Evolutionary conservation across 345 rosid genomes (phyloP).

Genomic region (Lumnitzera littorea): DNA sequence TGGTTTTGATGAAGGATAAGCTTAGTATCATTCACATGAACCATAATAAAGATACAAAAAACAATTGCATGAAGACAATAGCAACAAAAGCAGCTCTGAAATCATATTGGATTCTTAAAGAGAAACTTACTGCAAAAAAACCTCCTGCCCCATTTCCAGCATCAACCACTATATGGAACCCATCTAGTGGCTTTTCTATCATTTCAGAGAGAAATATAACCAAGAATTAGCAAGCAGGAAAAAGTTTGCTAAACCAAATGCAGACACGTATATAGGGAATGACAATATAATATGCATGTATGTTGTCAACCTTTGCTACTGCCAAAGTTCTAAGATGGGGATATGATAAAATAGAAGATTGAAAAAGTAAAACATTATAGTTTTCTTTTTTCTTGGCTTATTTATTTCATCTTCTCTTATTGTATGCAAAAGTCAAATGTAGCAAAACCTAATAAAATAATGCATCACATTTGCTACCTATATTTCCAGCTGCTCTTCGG

Average conservation of each 20-base stretch:
- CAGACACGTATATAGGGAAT: neutral
- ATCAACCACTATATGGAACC: slow-evolving; percentile 94
- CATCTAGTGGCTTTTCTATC: slow-evolving; percentile 90
- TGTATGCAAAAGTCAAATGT: too few species aligned
- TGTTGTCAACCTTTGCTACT: too few species aligned
- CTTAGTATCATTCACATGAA: too few species aligned
- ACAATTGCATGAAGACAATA: too few species aligned
- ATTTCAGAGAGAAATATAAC: slow-evolving; percentile 14
- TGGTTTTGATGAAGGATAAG: too few species aligned
- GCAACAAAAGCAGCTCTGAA: neutral
- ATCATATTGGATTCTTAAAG: neutral
- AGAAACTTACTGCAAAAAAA: slow-evolving; percentile 76
- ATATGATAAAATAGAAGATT: neutral
- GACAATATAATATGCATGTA: too few species aligned
- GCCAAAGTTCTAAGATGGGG: neutral
- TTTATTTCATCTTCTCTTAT: too few species aligned
- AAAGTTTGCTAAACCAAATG: neutral
- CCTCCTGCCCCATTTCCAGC: slow-evolving; percentile 99
- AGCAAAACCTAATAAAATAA: too few species aligned
- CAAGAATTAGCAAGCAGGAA: slow-evolving; percentile 12
- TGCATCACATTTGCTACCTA: slow-evolving; percentile 36
- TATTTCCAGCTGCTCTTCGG: slow-evolving; percentile 73
- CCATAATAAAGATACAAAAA: too few species aligned
- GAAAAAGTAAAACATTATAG: too few species aligned
- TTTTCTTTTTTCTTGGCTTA: too few species aligned